These are phyloP conservation scores for Polygonum aviculare DNA, from an alignment of 148 eudicot genomes.

Conservation along the genomic window DNA sequence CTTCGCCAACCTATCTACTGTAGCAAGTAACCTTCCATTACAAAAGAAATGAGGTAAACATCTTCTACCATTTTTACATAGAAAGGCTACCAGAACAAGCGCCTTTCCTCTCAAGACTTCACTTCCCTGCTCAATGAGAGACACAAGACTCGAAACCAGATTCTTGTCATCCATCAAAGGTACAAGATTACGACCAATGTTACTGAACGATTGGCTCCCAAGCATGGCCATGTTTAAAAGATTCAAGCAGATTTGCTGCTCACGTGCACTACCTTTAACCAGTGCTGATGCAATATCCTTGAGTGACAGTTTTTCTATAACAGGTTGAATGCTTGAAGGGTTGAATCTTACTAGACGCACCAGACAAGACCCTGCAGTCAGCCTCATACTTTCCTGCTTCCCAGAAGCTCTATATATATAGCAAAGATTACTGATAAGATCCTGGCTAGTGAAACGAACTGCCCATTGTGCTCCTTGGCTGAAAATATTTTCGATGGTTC, in stretches of 20 bases:
- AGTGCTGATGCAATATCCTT: slow-evolving; percentile 70
- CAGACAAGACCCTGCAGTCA: slow-evolving; percentile 94
- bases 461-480: slow-evolving; percentile 96
- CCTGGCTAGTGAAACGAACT: slow-evolving; percentile 83
- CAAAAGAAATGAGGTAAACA: slow-evolving; percentile 80
- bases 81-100: slow-evolving; percentile 78
- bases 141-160: slow-evolving; percentile 64
- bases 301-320: slow-evolving; percentile 61
- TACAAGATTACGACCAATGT: slow-evolving; percentile 60
- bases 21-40: slow-evolving; percentile 71
- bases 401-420: slow-evolving; percentile 77
- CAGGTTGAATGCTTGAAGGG: slow-evolving; percentile 60
- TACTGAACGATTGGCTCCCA: slow-evolving; percentile 47
- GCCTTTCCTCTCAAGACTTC: slow-evolving; percentile 86
- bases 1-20: slow-evolving; percentile 77
- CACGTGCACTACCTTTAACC: slow-evolving; percentile 79
- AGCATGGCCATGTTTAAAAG: slow-evolving; percentile 44
- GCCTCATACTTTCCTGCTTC: slow-evolving; percentile 81
- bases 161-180: slow-evolving; percentile 60
- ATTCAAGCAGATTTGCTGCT: slow-evolving; percentile 92
- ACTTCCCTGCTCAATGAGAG: slow-evolving; percentile 87
- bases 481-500: slow-evolving; percentile 88
- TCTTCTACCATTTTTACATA: slow-evolving; percentile 74
- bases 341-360: slow-evolving; percentile 77
- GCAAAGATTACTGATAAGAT: slow-evolving; percentile 75